phyloP scores from a whole-genome alignment of 2,329 filamentous ascomycete genomes.

The Lomentospora prolificans region DNA sequence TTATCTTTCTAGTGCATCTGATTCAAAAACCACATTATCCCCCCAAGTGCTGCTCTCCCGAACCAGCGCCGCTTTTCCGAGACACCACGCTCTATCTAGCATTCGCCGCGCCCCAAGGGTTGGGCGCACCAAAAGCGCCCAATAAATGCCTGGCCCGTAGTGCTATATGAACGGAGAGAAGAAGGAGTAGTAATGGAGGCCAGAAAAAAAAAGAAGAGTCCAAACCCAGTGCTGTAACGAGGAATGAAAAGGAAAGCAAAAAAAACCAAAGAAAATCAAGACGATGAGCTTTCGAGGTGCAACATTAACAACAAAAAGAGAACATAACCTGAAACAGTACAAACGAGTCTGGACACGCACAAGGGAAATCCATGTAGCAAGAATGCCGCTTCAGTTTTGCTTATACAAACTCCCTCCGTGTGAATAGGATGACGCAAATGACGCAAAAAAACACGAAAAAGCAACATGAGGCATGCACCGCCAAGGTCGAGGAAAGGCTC shows the following conservation, averaged over 20 bases:
- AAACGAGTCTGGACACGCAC: not conserved
- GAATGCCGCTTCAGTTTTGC: not conserved
- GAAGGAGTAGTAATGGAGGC: not conserved
- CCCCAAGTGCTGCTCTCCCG: conserved; percentile 10
- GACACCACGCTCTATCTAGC: not conserved
- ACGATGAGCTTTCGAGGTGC: too few relatives aligned
- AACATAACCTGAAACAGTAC: not conserved
- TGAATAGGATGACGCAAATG: not conserved
- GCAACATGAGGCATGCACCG: not conserved
- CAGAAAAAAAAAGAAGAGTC: not conserved
- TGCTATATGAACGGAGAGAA: conserved; percentile 3
- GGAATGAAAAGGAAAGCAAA: not conserved
- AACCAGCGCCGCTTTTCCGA: not conserved
- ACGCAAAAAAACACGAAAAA: not conserved
- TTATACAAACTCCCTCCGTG: conserved; percentile 6
- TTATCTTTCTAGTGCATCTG: not conserved
- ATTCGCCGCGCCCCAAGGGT: too few relatives aligned
- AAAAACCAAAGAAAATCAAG: not conserved
- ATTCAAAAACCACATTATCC: conserved; percentile 1
- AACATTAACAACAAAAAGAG: too few relatives aligned
- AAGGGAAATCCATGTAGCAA: not conserved
- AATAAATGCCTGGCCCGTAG: not conserved
- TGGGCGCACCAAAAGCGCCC: not conserved
- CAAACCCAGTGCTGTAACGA: not conserved
- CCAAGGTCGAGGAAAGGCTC: not conserved